A percentile compares a stretch with the other conserved stretches of the same genome.
Conservation (phyloP, 2,329 filamentous ascomycete species). For the Aureobasidium sp. region DNA sequence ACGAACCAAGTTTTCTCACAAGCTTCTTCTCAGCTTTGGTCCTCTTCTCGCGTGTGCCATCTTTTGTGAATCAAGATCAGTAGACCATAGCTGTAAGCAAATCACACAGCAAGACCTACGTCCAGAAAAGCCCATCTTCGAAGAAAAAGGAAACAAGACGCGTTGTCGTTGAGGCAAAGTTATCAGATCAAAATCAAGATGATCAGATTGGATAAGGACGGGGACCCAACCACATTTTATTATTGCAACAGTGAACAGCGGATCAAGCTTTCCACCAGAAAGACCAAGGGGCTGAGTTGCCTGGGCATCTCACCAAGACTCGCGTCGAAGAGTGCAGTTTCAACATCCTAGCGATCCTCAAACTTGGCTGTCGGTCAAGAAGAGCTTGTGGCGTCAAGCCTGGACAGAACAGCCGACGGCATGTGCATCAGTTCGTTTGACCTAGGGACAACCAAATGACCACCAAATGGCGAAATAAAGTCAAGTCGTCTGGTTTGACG, state of each 20-base stretch:
- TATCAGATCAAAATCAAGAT: not conserved
- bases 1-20: not conserved
- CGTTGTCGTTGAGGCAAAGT: not conserved
- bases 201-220: not conserved
- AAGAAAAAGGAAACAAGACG: not conserved
- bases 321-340: not conserved
- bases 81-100: rapidly evolving
- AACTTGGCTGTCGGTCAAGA: not conserved
- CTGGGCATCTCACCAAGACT: not conserved
- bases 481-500: too few relatives aligned
- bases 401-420: not conserved
- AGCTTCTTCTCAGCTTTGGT: not conserved
- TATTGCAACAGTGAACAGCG: not conserved
- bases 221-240: not conserved
- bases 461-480: too few relatives aligned
- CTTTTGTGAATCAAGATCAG: not conserved
- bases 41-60: not conserved
- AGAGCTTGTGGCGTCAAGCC: not conserved
- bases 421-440: not conserved
- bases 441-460: too few relatives aligned
- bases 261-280: not conserved
- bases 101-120: not conserved
- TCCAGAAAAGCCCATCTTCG: not conserved
- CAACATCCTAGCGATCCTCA: not conserved
- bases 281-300: not conserved